Conservation (phyloP, 2,329 filamentous ascomycete species). For the Fusarium coffeatum region DNA sequence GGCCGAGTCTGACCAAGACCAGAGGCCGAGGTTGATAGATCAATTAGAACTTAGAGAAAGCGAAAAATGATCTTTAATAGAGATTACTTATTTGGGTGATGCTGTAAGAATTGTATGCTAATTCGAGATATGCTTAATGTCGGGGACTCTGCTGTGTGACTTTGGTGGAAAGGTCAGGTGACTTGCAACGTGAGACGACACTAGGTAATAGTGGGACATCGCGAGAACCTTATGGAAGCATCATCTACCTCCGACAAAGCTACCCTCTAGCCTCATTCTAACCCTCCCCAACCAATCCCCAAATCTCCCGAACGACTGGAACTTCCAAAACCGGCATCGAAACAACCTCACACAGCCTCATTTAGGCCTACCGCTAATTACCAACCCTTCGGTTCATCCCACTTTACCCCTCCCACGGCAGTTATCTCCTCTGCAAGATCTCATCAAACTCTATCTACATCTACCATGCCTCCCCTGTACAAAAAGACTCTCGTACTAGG, state of each 20-base stretch:
- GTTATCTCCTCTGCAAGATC: conserved; percentile 3
- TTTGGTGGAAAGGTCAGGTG: background rate
- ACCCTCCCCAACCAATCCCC: background rate
- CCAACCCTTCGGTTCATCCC: background rate
- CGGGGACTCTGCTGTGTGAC: background rate
- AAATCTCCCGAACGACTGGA: background rate
- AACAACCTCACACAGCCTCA: background rate
- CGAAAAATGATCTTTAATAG: background rate
- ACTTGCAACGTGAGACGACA: background rate
- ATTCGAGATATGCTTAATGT: background rate
- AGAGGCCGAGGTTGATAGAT: too few relatives aligned
- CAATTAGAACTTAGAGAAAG: fast-evolving
- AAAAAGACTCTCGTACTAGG: conserved; percentile 57
- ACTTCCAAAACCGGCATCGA: background rate
- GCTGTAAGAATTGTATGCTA: background rate
- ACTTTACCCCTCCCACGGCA: conserved; percentile 19
- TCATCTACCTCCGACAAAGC: background rate
- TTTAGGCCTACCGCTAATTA: background rate
- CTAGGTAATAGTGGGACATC: background rate
- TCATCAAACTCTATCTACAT: conserved; percentile 14
- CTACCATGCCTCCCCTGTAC: conserved; percentile 44
- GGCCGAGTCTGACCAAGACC: background rate
- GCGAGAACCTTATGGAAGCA: background rate
- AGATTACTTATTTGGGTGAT: background rate
- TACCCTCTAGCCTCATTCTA: background rate